phyloP scores from a whole-genome alignment of 768 basidiomycete genomes.

The Austroboletus festivus region DNA sequence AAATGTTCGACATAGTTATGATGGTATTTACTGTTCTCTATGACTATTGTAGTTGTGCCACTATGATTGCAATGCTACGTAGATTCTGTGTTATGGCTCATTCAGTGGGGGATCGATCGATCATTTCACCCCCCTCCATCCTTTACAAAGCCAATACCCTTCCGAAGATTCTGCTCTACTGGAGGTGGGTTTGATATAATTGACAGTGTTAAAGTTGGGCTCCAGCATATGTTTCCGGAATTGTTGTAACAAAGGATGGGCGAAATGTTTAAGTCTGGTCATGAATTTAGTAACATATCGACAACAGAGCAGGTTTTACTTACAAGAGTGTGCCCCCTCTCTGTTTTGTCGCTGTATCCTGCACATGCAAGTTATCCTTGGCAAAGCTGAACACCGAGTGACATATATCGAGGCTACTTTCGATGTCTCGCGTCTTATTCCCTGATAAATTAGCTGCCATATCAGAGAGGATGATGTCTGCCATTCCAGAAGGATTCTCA shows the following conservation, averaged over 20 bases:
- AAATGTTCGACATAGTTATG: background rate
- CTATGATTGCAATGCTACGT: conserved; percentile 6
- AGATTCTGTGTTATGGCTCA: background rate
- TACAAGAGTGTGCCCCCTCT: conserved; percentile 48
- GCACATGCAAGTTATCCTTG: conserved; percentile 47
- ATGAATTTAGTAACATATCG: background rate
- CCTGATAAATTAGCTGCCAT: conserved; percentile 88
- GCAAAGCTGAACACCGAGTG: conserved; percentile 71
- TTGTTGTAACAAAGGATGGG: conserved; percentile 63
- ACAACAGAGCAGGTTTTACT: conserved; percentile 11
- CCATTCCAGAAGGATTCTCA: conserved; percentile 40
- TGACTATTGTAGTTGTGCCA: conserved; percentile 19
- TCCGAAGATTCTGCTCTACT: conserved; percentile 78
- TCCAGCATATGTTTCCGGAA: conserved; percentile 61
- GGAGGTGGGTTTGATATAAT: conserved; percentile 75
- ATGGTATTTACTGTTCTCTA: conserved; percentile 1
- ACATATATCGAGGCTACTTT: conserved; percentile 70
- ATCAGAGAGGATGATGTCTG: conserved; percentile 83
- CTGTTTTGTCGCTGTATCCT: conserved; percentile 45
- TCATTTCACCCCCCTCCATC: conserved; percentile 44
- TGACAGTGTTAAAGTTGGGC: conserved; percentile 64
- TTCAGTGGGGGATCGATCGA: background rate
- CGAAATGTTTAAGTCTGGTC: conserved; percentile 79
- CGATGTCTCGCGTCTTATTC: conserved; percentile 59
- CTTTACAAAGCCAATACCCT: conserved; percentile 83